Base-by-base conservation (phyloP, 345 rosid genomes). In the Melaleuca quinquenervia region DNA sequence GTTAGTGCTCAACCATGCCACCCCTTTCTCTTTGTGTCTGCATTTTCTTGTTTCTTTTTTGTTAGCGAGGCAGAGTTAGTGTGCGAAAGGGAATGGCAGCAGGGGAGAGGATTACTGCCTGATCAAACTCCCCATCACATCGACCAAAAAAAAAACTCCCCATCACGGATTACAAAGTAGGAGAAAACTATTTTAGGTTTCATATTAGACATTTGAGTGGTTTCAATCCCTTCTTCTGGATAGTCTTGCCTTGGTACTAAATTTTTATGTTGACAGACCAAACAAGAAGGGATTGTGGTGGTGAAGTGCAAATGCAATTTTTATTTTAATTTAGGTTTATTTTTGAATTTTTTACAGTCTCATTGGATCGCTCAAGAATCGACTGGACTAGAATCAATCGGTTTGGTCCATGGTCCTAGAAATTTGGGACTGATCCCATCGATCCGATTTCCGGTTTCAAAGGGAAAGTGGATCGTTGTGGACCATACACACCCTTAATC, bases 281-380 rank as follows among this genome's bases (percentile, higher is more conserved):
- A 92, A 90, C 94, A 94, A 91, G 98, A 97, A 84, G 93, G 84
- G 58, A 90, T 86, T 74, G 92, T 95, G 53, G 91, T 97, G 15
- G 98, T 97, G 87, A 98, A 96, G 91, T 94, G 98, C 89, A 95
- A 90, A 91, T 98, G 99, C 86, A n/a, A n/a, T n/a, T n/a, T n/a
- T n/a, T n/a, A n/a, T n/a, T n/a, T n/a, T n/a, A n/a, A n/a, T n/a
- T n/a, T n/a, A n/a, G n/a, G n/a, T n/a, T n/a, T n/a, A n/a, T n/a
- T n/a, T n/a, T n/a, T n/a, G n/a, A n/a, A n/a, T n/a, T n/a, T n/a
- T n/a, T n/a, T n/a, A n/a, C n/a, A n/a, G n/a, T n/a, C n/a, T n/a
- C n/a, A n/a, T n/a, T n/a, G n/a, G n/a, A n/a, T n/a, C n/a, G n/a
- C n/a, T n/a, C n/a, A n/a, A n/a, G n/a, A n/a, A n/a, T n/a, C n/a